Evolutionary conservation across 768 basidiomycete genomes (phyloP), one percentile per base, ranked within the genome.

Genomic region (Serpula lacrymans): DNA sequence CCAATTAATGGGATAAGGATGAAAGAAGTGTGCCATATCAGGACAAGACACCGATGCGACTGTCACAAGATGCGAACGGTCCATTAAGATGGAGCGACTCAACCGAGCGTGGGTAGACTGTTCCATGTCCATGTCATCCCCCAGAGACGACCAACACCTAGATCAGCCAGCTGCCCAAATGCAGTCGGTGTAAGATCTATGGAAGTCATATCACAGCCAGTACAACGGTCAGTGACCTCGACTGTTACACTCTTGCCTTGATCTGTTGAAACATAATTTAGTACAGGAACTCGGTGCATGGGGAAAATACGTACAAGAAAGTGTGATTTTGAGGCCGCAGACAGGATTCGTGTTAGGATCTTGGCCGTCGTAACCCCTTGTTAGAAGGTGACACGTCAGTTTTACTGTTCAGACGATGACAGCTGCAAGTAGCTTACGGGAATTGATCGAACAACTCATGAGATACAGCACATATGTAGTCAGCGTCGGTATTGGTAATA

Each of bases 381-480:
- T n/a, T n/a, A n/a, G n/a, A n/a, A n/a, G n/a, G n/a, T n/a, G n/a
- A n/a, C n/a, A n/a, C n/a, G n/a, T n/a, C n/a, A n/a, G n/a, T n/a
- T n/a, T n/a, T n/a, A n/a, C n/a, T n/a, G n/a, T n/a, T n/a, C n/a
- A n/a, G n/a, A n/a, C n/a, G n/a, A 34, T 18, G 33, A 9, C 10
- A 39, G 7, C n/a, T 24, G 14, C 4, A 32, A 16, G 25, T 23
- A 29, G 24, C 80, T 46, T 58, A 82, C 79, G 80, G 80, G 68
- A 64, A 83, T 14, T 5, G 47, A 54, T 86, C 83, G 55, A 72
- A 85, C 14, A 84, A 58, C 2, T 58, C 32, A 18, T 69, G 52
- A 10, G 82, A 80, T 31, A 78, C 77, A 7, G 83, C 83, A 41
- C 66, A 78, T 48, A 84, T 80, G 53, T 58, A 51, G 40, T 84